These are phyloP conservation scores for Xanthoparmelia taractica DNA, from an alignment of 495 filamentous ascomycete species.

Conservation along the genomic window DNA sequence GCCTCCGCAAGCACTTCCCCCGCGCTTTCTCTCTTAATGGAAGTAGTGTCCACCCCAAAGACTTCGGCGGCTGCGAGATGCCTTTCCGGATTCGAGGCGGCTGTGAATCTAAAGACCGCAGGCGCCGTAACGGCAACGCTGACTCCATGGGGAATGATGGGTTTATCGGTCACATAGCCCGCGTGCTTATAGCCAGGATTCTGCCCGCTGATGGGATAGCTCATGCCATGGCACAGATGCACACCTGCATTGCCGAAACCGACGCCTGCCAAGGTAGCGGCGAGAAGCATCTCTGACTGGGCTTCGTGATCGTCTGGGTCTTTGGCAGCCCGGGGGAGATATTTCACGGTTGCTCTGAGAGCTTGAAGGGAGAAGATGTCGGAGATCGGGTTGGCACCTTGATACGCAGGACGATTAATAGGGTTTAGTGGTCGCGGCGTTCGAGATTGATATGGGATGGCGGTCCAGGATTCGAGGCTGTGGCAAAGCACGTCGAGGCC, in stretches of 20 bases:
- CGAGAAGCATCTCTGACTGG: constrained; percentile 88
- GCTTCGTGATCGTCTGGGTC: constrained; percentile 89
- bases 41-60: constrained; percentile 82
- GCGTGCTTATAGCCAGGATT: constrained; percentile 83
- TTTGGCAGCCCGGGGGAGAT: constrained; percentile 74
- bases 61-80: constrained; percentile 82
- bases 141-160: constrained; percentile 94
- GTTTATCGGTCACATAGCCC: constrained; percentile 64
- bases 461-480: constrained; percentile 88
- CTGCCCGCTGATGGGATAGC: constrained; percentile 87
- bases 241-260: constrained; percentile 97
- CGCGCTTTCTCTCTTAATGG: constrained; percentile 77
- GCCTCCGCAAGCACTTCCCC: constrained; percentile 82
- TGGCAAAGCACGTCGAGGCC: constrained; percentile 95
- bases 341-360: constrained; percentile 72
- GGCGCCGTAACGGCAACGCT: constrained; percentile 91
- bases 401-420: constrained; percentile 85
- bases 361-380: constrained; percentile 90
- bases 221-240: constrained; percentile 96
- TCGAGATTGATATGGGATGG: constrained; percentile 84
- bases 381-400: constrained; percentile 94
- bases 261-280: constrained; percentile 86
- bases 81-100: constrained; percentile 78
- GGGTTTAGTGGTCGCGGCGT: constrained; percentile 80
- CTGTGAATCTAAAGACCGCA: constrained; percentile 90